A percentile compares a stretch with the other conserved stretches of the same genome.
These are phyloP conservation scores for Tillandsia leiboldiana DNA, from an alignment of 176 grass and related monocot species.

Conservation along the genomic window DNA sequence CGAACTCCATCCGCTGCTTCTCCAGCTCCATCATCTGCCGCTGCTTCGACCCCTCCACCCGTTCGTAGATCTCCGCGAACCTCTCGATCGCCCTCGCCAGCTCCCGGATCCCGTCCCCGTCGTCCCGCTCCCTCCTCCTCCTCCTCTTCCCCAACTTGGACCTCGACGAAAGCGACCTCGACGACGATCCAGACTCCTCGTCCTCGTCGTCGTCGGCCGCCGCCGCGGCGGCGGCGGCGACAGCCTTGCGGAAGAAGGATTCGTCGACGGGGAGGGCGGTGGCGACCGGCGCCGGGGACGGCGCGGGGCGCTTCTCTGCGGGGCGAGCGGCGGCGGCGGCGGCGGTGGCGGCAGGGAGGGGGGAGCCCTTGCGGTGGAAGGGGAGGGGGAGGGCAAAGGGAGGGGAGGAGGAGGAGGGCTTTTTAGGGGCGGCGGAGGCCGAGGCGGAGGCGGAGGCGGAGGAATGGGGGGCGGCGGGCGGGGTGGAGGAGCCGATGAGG, in stretches of 20 bases:
- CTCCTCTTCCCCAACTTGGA: conserved; percentile 30
- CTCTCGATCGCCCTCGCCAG: conserved; percentile 64
- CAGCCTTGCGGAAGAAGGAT: conserved; percentile 43
- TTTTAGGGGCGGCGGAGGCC: background rate
- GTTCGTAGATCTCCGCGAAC: conserved; percentile 88
- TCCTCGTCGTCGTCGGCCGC: conserved; percentile 31
- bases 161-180: conserved; percentile 37
- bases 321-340: conserved; percentile 26
- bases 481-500: conserved; percentile 43
- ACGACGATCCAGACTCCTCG: conserved; percentile 15
- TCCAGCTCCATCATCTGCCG: conserved; percentile 72
- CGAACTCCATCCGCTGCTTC: conserved; percentile 61
- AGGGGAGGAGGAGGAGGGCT: conserved; percentile 4
- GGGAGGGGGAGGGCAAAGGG: background rate
- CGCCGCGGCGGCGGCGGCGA: conserved; percentile 26
- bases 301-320: conserved; percentile 13
- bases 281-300: conserved; percentile 6
- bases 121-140: conserved; percentile 6
- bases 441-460: conserved; percentile 2
- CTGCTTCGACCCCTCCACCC: conserved; percentile 66
- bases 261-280: conserved; percentile 27
- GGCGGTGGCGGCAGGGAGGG: background rate
- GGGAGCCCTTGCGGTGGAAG: background rate
- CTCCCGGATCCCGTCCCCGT: conserved; percentile 38
- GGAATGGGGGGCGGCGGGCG: conserved; percentile 19